These are phyloP conservation scores for Pythium rhizo-oryzae DNA, from an alignment of 352 stramenopile genomes.

Conservation along the genomic window DNA sequence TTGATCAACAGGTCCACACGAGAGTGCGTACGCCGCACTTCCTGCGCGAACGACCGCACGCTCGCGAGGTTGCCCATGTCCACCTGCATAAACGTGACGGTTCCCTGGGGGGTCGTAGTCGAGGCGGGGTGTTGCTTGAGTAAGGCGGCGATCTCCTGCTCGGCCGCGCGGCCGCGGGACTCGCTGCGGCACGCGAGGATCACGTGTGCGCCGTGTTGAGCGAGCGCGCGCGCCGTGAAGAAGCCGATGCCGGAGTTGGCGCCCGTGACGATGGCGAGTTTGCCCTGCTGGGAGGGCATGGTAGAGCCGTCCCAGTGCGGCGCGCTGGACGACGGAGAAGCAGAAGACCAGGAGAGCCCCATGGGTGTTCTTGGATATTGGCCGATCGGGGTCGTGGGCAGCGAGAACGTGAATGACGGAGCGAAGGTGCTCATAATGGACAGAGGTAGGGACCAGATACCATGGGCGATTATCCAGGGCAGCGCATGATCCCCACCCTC, in stretches of 20 bases:
- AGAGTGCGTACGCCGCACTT: slow-evolving; percentile 40
- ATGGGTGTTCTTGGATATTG: no score
- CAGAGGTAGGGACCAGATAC: no score
- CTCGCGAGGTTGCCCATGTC: slow-evolving; percentile 46
- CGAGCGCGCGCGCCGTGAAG: slow-evolving; percentile 59
- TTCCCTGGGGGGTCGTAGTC: neutral
- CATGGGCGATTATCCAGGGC: no score
- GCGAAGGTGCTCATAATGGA: no score
- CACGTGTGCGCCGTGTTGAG: slow-evolving; percentile 59
- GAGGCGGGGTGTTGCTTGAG: slow-evolving; percentile 1
- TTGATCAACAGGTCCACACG: no score
- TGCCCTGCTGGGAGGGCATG: slow-evolving; percentile 46
- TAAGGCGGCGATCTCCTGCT: slow-evolving; percentile 12
- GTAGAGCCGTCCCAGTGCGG: slow-evolving; percentile 22
- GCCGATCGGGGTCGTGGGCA: no score
- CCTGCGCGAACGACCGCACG: slow-evolving; percentile 43
- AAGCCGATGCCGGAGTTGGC: slow-evolving; percentile 79
- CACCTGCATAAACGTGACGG: slow-evolving; percentile 44
- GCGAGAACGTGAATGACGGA: no score
- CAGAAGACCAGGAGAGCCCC: no score
- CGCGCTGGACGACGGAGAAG: neutral
- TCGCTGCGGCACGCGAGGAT: slow-evolving; percentile 72
- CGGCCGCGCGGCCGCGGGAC: neutral
- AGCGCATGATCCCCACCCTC: no score
- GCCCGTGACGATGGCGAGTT: slow-evolving; percentile 82